These are phyloP conservation scores for Cicer bijugum DNA, from an alignment of 306 rosid genomes.

Conservation along the genomic window DNA sequence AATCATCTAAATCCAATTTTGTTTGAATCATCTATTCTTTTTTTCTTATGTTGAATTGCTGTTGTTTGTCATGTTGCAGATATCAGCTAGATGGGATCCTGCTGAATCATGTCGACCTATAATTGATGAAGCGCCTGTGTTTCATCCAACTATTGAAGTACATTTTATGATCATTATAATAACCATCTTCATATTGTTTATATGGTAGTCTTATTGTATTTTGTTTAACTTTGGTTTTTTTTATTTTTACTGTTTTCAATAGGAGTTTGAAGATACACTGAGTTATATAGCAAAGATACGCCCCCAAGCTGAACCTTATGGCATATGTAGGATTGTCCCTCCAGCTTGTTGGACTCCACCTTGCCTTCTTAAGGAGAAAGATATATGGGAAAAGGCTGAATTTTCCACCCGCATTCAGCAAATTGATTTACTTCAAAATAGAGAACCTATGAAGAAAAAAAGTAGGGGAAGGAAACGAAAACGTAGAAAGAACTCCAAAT, in stretches of 20 bases:
- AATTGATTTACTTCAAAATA: constrained; percentile 92
- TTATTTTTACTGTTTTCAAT: constrained; percentile 26
- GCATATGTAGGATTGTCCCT: constrained; percentile 97
- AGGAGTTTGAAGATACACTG: constrained; percentile 91
- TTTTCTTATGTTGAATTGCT: constrained; percentile 25
- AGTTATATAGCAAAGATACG: constrained; percentile 86
- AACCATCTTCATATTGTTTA: constrained; percentile 17
- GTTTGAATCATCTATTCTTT: constrained; percentile 17
- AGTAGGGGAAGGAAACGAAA: constrained; percentile 78
- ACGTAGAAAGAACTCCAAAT: constrained; percentile 64
- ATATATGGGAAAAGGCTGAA: constrained; percentile 69
- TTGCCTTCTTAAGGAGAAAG: constrained; percentile 86
- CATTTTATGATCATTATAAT: background rate
- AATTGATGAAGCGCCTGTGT: constrained; percentile 86
- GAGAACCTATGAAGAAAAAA: constrained; percentile 95
- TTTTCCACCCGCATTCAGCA: constrained; percentile 90
- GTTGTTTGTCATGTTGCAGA: constrained; percentile 57
- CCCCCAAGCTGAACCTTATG: constrained; percentile 73
- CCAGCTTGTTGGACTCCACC: constrained; percentile 89
- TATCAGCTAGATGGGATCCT: constrained; percentile 80
- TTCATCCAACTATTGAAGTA: constrained; percentile 84
- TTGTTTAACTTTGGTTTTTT: constrained; percentile 30
- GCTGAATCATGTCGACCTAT: constrained; percentile 74
- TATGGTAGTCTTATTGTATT: constrained; percentile 22
- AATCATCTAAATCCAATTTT: constrained; percentile 22